phyloP scores from a whole-genome alignment of 352 stramenopile genomes.

The Saprolegnia diclina region DNA sequence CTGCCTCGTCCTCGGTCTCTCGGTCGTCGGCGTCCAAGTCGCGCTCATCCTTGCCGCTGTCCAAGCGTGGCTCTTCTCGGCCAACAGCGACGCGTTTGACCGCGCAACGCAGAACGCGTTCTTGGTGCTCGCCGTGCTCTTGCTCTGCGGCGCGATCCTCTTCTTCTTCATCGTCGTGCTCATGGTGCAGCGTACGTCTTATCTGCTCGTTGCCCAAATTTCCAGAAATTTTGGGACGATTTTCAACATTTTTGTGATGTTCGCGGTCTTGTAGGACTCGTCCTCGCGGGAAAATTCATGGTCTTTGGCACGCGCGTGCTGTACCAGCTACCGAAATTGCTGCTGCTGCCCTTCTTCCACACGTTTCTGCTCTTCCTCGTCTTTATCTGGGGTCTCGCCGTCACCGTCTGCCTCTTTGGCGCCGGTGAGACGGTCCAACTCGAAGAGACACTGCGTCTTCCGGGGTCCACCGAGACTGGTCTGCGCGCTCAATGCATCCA shows the following conservation, averaged over 20 bases:
- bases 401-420: constrained; percentile 72
- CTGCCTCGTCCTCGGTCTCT: constrained; percentile 64
- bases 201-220: too few species aligned
- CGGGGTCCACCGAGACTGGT: constrained; percentile 35
- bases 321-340: constrained; percentile 54
- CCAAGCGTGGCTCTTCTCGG: constrained; percentile 5
- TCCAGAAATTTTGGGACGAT: too few species aligned
- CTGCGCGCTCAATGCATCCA: too few species aligned
- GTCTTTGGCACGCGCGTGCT: constrained; percentile 63
- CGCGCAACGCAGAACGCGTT: constrained; percentile 30
- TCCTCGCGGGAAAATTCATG: constrained; percentile 73
- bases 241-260: too few species aligned
- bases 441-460: constrained; percentile 40
- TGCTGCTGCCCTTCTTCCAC: constrained; percentile 64
- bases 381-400: constrained; percentile 64
- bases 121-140: constrained; percentile 15
- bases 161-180: constrained; percentile 59
- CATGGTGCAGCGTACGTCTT: constrained; percentile 43
- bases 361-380: constrained; percentile 58
- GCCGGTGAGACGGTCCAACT: constrained; percentile 46
- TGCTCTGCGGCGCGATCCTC: constrained; percentile 50
- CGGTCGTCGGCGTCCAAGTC: constrained; percentile 51
- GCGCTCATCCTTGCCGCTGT: constrained; percentile 36
- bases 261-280: constrained; percentile 27
- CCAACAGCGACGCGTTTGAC: constrained; percentile 34